Percentiles rank a stretch among this genome's conserved stretches.
phyloP scores from a whole-genome alignment of 257 asterid species.

The Fraxinus quadrangulata region DNA sequence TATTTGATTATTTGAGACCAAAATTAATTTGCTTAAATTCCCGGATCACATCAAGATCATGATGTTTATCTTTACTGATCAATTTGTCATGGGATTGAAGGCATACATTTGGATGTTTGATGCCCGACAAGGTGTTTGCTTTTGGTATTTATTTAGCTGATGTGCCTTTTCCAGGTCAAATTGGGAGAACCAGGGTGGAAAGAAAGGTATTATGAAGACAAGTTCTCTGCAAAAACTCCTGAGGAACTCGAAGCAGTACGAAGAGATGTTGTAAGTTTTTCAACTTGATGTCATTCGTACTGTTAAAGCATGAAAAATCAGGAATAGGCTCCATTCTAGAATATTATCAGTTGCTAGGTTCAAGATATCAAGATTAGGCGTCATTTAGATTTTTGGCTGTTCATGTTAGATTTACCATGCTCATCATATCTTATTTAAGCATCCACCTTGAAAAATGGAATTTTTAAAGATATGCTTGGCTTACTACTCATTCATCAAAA shows the following conservation, averaged over 20 bases:
- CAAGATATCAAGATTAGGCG: conserved; percentile 12
- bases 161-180: conserved; percentile 57
- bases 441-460: not conserved
- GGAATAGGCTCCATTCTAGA: conserved; percentile 9
- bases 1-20: not conserved
- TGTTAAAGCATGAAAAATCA: conserved; percentile 16
- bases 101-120: not conserved
- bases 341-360: not conserved
- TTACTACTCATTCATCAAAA: not conserved
- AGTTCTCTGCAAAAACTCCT: conserved; percentile 70
- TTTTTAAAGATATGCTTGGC: not conserved
- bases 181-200: conserved; percentile 95
- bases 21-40: conserved; percentile 7
- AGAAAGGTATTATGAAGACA: conserved; percentile 92
- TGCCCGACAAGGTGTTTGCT: conserved; percentile 4
- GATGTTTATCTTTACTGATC: conserved; percentile 5
- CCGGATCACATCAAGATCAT: conserved; percentile 10
- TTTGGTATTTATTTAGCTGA: conserved; percentile 19
- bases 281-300: conserved; percentile 24
- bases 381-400: not conserved
- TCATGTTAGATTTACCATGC: conserved; percentile 15
- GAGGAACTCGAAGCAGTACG: conserved; percentile 86
- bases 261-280: conserved; percentile 79
- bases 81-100: not conserved
- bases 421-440: not conserved